Evolutionary conservation across 169 alveolate species (phyloP).

Genomic region (Eimeria zaria): DNA sequence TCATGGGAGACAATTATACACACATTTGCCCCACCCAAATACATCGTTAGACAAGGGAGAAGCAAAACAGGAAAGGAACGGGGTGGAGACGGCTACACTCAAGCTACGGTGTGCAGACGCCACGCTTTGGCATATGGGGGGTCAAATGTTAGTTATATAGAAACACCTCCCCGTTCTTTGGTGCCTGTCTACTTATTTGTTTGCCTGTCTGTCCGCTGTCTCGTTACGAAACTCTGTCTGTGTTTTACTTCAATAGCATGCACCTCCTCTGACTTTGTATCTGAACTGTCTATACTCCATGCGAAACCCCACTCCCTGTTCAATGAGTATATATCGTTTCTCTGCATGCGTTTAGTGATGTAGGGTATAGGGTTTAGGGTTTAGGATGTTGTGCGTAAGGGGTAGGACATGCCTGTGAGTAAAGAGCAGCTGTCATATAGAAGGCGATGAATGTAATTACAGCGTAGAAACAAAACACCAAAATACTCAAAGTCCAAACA

Average conservation of each 20-base stretch:
- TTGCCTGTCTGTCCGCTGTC: neutral
- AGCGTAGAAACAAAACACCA: constrained; percentile 56
- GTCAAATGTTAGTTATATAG: neutral
- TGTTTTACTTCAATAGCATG: neutral
- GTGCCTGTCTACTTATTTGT: neutral
- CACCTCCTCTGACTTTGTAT: neutral
- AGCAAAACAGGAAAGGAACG: neutral
- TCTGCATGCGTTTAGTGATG: neutral
- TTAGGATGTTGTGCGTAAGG: neutral
- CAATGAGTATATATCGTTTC: neutral
- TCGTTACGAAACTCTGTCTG: neutral
- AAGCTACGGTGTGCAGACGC: neutral
- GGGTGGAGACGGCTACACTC: neutral
- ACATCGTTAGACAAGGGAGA: no score
- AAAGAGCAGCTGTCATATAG: constrained; percentile 78
- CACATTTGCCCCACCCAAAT: no score
- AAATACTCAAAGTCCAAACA: constrained; percentile 78
- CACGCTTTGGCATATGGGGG: neutral
- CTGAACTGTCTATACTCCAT: neutral
- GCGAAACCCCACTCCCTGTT: neutral
- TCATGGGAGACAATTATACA: no score
- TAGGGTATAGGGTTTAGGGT: neutral
- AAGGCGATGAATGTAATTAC: constrained; percentile 72
- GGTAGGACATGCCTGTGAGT: constrained; percentile 43
- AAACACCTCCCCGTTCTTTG: neutral